Evolutionary conservation across 2,329 filamentous ascomycete genomes (phyloP).

Genomic region (Pseudogymnoascus sp.): DNA sequence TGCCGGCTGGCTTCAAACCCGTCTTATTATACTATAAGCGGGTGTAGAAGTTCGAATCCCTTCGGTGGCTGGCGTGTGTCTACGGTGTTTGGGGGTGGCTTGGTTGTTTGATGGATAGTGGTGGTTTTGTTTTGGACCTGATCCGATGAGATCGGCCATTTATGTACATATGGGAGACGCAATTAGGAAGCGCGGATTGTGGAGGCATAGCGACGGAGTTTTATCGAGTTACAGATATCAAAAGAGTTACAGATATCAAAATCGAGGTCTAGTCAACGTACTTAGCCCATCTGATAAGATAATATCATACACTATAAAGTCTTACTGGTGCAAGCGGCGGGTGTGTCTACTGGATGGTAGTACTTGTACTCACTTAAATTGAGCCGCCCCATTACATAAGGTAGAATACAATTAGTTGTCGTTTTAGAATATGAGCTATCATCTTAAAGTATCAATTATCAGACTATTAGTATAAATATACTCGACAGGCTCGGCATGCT

Average conservation of each 20-base stretch:
- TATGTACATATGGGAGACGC: not conserved
- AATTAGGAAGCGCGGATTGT: not conserved
- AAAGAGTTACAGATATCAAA: not conserved
- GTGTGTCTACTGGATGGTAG: not conserved
- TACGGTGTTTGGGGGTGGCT: not conserved
- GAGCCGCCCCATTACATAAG: not conserved
- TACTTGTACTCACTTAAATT: not conserved
- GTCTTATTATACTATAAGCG: constrained; percentile 6
- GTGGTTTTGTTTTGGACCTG: not conserved
- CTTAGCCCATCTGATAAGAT: constrained; percentile 6
- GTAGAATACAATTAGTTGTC: not conserved
- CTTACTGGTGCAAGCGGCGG: not conserved
- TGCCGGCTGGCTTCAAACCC: not conserved
- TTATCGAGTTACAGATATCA: not conserved
- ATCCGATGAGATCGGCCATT: not conserved
- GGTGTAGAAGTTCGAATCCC: not conserved
- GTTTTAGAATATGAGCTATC: not conserved
- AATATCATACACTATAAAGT: not conserved
- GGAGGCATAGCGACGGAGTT: constrained; percentile 5
- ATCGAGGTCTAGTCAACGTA: not conserved
- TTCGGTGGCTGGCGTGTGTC: not conserved
- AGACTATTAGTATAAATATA: not conserved
- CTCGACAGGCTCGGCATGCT: not conserved
- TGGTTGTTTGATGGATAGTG: not conserved
- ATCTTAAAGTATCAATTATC: not conserved